A percentile compares a stretch with the other conserved stretches of the same genome.
Evolutionary conservation across 306 rosid species (phyloP).

Genomic region (Quercus parvula): DNA sequence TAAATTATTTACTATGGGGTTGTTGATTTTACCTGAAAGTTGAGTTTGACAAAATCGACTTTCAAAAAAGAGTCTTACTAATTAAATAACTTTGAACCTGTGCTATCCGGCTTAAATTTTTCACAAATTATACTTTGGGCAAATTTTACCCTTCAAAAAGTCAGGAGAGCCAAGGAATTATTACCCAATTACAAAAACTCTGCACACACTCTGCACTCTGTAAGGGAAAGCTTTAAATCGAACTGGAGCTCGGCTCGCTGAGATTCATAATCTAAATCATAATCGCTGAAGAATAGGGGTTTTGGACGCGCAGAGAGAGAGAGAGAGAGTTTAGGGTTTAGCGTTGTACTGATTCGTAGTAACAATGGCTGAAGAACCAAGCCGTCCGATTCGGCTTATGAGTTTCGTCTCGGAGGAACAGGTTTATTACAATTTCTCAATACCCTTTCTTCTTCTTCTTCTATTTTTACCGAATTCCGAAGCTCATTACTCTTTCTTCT

Average conservation of each 20-base stretch:
- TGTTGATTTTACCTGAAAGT: too few species aligned
- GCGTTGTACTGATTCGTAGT: not conserved
- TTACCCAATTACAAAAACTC: too few species aligned
- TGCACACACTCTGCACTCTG: too few species aligned
- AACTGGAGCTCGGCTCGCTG: not conserved
- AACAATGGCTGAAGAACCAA: conserved; percentile 64
- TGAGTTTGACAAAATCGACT: too few species aligned
- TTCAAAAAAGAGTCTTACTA: too few species aligned
- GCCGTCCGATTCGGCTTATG: conserved; percentile 64
- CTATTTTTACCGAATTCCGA: not conserved
- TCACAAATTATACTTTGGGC: too few species aligned
- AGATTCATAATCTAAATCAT: not conserved
- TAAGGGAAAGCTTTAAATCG: conserved; percentile 35
- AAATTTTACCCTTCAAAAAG: too few species aligned
- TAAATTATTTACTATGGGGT: too few species aligned
- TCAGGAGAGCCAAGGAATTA: too few species aligned
- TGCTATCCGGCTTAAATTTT: too few species aligned
- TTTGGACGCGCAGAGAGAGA: not conserved
- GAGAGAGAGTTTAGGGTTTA: not conserved
- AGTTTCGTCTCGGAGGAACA: conserved; percentile 87
- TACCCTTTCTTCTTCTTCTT: not conserved
- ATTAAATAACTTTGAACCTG: too few species aligned
- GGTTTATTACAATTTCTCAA: conserved; percentile 34
- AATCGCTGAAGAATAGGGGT: too few species aligned
- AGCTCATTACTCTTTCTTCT: not conserved